These are phyloP conservation scores for Cochlearia excelsa DNA, from an alignment of 345 rosid species.

Conservation along the genomic window DNA sequence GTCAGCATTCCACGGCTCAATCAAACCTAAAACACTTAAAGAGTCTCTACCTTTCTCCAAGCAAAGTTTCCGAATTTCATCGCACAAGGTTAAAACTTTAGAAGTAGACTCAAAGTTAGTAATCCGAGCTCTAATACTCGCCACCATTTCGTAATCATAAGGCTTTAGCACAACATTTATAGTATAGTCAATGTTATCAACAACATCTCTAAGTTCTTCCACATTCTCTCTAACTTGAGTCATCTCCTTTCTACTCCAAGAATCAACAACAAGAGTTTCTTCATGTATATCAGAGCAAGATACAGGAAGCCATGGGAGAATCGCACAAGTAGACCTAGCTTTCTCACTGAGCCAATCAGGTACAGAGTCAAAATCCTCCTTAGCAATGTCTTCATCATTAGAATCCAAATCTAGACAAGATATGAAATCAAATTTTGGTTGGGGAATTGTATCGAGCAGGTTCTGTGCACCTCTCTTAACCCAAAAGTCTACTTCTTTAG, in stretches of 20 bases:
- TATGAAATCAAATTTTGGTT: conserved; percentile 39
- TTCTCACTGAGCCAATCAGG: conserved; percentile 56
- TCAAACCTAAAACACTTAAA: conserved; percentile 44
- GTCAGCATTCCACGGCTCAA: conserved; percentile 73
- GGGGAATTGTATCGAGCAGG: conserved; percentile 61
- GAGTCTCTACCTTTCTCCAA: conserved; percentile 41
- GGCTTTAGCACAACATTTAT: conserved; percentile 34
- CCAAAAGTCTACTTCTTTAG: conserved; percentile 52
- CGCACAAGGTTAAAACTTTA: conserved; percentile 42
- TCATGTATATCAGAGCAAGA: conserved; percentile 36
- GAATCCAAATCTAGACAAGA: conserved; percentile 46
- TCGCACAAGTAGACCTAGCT: conserved; percentile 17
- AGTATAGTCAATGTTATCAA: conserved; percentile 29
- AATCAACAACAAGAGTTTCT: conserved; percentile 31
- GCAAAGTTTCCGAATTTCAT: conserved; percentile 53
- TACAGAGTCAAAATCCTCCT: conserved; percentile 46
- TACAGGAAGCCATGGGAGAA: conserved; percentile 73
- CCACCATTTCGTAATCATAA: conserved; percentile 40
- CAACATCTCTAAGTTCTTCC: conserved; percentile 32
- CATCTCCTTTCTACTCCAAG: conserved; percentile 31
- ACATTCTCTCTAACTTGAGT: conserved; percentile 39
- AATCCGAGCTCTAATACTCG: conserved; percentile 41
- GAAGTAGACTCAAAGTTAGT: conserved; percentile 45
- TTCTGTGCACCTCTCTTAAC: conserved; percentile 58
- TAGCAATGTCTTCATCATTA: conserved; percentile 26